These are phyloP conservation scores for Kluyveromyces sp. DNA, from an alignment of 1,139 yeast species.

Conservation along the genomic window DNA sequence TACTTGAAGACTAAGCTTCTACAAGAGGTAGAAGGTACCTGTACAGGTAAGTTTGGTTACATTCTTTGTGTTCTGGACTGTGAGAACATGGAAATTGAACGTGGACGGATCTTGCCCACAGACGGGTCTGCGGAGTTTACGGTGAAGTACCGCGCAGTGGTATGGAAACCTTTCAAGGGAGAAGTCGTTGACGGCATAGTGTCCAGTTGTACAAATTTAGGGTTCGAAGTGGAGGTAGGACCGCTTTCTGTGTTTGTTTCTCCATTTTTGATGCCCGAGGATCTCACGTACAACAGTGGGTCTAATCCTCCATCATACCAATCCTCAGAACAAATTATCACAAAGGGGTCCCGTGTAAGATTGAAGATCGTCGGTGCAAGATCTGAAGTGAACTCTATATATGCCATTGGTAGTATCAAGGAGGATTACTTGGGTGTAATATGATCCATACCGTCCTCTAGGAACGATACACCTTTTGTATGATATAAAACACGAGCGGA, in stretches of 20 bases:
- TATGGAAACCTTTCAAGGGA: slow-evolving; percentile 97
- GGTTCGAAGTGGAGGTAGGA: slow-evolving; percentile 97
- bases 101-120: slow-evolving; percentile 86
- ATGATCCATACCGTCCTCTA: slow-evolving; percentile 20
- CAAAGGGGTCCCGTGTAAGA: slow-evolving; percentile 88
- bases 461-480: background rate
- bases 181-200: slow-evolving; percentile 97
- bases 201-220: slow-evolving; percentile 90
- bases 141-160: slow-evolving; percentile 93
- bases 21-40: slow-evolving; percentile 96
- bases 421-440: slow-evolving; percentile 93
- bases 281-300: slow-evolving; percentile 88
- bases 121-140: slow-evolving; percentile 94
- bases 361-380: slow-evolving; percentile 95
- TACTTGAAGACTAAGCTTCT: slow-evolving; percentile 80
- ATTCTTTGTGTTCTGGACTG: slow-evolving; percentile 94
- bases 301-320: slow-evolving; percentile 99
- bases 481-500: background rate
- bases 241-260: slow-evolving; percentile 93
- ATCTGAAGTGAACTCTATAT: slow-evolving; percentile 94
- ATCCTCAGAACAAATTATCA: slow-evolving; percentile 90
- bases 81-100: slow-evolving; percentile 90
- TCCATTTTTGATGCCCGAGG: slow-evolving; percentile 89
- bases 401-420: slow-evolving; percentile 95
- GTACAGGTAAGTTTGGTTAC: slow-evolving; percentile 98